phyloP scores from a whole-genome alignment of 78 protist species.

The Dictyostelium capitatum region DNA sequence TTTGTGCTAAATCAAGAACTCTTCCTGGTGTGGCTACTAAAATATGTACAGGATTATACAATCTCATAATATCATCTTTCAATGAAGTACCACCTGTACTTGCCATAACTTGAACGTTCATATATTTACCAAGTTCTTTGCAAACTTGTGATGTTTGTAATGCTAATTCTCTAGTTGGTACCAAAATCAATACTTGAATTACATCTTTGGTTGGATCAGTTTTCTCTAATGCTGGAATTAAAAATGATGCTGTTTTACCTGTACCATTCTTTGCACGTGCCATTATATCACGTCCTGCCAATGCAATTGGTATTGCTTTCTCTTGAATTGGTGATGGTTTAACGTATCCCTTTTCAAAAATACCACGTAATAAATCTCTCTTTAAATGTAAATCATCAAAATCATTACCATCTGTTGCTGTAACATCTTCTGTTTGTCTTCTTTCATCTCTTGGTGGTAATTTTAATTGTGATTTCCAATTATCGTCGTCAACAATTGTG shows the following conservation, averaged over 20 bases:
- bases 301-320: constrained; percentile 31
- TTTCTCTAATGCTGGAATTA: constrained; percentile 88
- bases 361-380: constrained; percentile 98
- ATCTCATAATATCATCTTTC: constrained; percentile 89
- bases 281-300: constrained; percentile 64
- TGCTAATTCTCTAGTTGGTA: constrained; percentile 95
- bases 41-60: constrained; percentile 90
- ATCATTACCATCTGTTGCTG: constrained; percentile 92
- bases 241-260: constrained; percentile 96
- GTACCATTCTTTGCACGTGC: constrained; percentile 91
- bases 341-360: constrained; percentile 96
- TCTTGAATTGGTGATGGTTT: constrained; percentile 70
- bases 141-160: constrained; percentile 83
- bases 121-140: constrained; percentile 75
- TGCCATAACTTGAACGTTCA: constrained; percentile 84
- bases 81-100: constrained; percentile 92
- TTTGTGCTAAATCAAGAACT: constrained; percentile 90
- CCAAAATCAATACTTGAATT: constrained; percentile 74
- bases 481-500: constrained; percentile 79
- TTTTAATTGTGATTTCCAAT: constrained; percentile 72
- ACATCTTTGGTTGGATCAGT: constrained; percentile 54
- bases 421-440: constrained; percentile 95
- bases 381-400: constrained; percentile 97
- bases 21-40: constrained; percentile 96
- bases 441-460: constrained; percentile 84